Base-by-base conservation (phyloP, 139 green algal genomes). In the Chlamydomonas incerta region DNA sequence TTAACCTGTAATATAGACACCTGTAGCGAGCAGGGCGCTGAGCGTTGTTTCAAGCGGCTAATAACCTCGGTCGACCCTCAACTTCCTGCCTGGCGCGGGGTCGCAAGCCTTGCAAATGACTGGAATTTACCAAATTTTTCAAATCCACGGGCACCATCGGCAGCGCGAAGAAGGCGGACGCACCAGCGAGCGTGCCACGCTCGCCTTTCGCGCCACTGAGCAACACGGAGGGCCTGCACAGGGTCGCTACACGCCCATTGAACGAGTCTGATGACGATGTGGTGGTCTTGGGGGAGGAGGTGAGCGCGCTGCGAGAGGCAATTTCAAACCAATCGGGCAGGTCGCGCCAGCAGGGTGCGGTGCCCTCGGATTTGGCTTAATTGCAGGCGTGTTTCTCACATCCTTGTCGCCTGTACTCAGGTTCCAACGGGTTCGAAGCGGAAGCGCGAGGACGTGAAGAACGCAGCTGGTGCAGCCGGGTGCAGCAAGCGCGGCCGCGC, bases 91-190 rank as follows among this genome's bases (percentile, higher is more conserved):
- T 50, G 5, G 41, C 41, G n/a, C 41, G 41, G 5, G 41, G 41
- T 8, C 41, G 8, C 8, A 5, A 50, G 41, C 41, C 5, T 8
- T 8, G 5, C 5, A 50, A 74, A 85, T 85, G 79, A 66, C 79
- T n/a, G 79, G 79, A 1, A 85, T 85, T 85, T 17, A 75, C 47
- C 21, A 75, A 68, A 29, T 85, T 85, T 50, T 76, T 85, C 21
- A 75, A 68, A 47, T 66, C 79, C 0, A 67, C 66, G 26, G 79
- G 66, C 13, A 31, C 0, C 18, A 62, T 26, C 18, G 31, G 28
- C 31, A 67, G 21, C 31, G 11, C n/a, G 8, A 72, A 57, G 34
- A 85, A 85, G 33, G 10, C 21, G 4, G 79, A 85, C 31, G n/a
- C 31, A 23, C 28, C 6, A 26, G 21, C 41, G 26, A 57, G 18